Evolutionary conservation across 768 basidiomycete species (phyloP).

Genomic region (Mycena polygramma): DNA sequence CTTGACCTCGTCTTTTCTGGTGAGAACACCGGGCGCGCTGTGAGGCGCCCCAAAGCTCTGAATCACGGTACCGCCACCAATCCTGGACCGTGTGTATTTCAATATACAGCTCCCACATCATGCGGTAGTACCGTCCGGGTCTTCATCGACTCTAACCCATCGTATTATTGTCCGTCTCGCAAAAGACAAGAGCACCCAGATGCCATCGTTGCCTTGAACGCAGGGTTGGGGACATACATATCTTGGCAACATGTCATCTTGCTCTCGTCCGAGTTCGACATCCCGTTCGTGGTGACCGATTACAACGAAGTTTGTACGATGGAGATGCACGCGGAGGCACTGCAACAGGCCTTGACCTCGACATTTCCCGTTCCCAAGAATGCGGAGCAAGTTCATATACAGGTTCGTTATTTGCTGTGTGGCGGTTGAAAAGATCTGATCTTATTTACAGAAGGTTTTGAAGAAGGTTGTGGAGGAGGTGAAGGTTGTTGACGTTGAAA

Average conservation of each 20-base stretch:
- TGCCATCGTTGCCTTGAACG: slow-evolving; percentile 57
- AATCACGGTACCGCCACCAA: slow-evolving; percentile 30
- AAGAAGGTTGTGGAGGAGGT: neutral
- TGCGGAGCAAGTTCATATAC: neutral
- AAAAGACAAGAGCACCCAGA: slow-evolving; percentile 47
- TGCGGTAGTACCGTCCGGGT: slow-evolving; percentile 57
- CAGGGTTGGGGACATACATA: slow-evolving; percentile 52
- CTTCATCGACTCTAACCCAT: slow-evolving; percentile 42
- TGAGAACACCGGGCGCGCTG: too few relatives aligned
- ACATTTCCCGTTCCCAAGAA: neutral
- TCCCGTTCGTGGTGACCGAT: slow-evolving; percentile 45
- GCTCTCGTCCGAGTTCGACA: slow-evolving; percentile 41
- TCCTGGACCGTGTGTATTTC: slow-evolving; percentile 45
- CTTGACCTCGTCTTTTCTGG: slow-evolving; percentile 59
- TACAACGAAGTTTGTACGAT: neutral
- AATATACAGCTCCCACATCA: slow-evolving; percentile 53
- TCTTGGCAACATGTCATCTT: slow-evolving; percentile 54
- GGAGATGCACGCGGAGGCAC: neutral
- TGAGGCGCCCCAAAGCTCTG: neutral
- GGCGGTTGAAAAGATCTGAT: neutral
- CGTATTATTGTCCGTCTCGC: slow-evolving; percentile 26
- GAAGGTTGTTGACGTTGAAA: neutral
- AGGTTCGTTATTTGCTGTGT: neutral
- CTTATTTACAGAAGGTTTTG: neutral
- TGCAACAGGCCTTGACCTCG: slow-evolving; percentile 25